Conservation (phyloP, 257 asterid species). For the Lavandula angustifolia region DNA sequence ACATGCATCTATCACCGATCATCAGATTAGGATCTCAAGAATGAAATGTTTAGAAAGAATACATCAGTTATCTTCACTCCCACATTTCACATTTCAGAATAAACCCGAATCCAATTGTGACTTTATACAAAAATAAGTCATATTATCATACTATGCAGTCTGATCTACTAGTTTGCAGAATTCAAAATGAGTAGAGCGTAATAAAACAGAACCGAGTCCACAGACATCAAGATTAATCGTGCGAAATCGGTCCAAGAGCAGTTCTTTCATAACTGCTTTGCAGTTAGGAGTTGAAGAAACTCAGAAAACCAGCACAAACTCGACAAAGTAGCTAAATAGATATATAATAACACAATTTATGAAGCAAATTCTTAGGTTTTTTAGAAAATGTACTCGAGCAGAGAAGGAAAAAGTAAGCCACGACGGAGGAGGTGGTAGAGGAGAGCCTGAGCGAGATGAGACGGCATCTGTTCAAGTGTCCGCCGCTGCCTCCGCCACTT, state of each 20-base stretch:
- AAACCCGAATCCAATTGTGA: background rate
- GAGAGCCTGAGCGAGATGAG: conserved; percentile 73
- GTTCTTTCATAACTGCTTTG: background rate
- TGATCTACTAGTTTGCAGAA: conserved; percentile 9
- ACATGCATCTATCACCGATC: background rate
- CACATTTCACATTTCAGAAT: conserved; percentile 11
- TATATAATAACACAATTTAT: background rate
- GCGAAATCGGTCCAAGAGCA: conserved; percentile 22
- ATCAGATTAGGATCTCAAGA: background rate
- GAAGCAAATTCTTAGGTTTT: conserved; percentile 16
- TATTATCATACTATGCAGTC: conserved; percentile 1
- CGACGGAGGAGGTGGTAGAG: conserved; percentile 69
- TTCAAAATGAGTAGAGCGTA: conserved; percentile 5
- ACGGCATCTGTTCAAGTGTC: conserved; percentile 73
- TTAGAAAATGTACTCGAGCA: conserved; percentile 66
- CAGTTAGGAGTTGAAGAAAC: background rate
- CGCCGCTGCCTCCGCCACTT: conserved; percentile 95
- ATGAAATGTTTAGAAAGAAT: conserved; percentile 7
- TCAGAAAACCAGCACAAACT: conserved; percentile 24
- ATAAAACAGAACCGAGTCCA: conserved; percentile 1
- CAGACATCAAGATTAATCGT: background rate
- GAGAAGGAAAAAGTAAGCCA: conserved; percentile 79
- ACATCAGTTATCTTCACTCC: conserved; percentile 14
- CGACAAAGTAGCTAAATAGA: conserved; percentile 11
- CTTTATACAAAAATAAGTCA: background rate